Evolutionary conservation across 768 basidiomycete species (phyloP).

Genomic region (Sistotremastrum niveocremeum): DNA sequence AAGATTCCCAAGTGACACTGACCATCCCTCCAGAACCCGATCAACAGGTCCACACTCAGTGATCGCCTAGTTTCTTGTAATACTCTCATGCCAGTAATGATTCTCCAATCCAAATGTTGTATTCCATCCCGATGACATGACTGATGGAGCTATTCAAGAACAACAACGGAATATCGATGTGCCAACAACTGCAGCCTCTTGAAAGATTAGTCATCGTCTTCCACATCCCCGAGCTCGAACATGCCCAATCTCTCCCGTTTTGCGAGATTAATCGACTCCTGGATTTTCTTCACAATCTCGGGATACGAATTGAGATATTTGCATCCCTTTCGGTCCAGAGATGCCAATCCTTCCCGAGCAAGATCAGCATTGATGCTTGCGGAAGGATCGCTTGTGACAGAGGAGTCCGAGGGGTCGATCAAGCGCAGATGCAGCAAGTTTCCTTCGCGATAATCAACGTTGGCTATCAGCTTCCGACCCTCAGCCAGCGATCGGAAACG

Average conservation of each 20-base stretch:
- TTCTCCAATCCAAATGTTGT: too few species aligned
- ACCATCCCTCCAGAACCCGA: too few species aligned
- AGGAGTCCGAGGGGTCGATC: slow-evolving; percentile 75
- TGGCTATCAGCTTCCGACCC: slow-evolving; percentile 94
- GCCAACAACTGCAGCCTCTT: too few species aligned
- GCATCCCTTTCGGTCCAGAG: slow-evolving; percentile 66
- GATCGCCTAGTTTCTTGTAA: too few species aligned
- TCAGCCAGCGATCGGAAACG: slow-evolving; percentile 79
- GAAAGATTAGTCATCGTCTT: slow-evolving; percentile 47
- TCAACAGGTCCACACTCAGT: too few species aligned
- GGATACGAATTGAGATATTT: slow-evolving; percentile 62
- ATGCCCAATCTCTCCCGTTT: slow-evolving; percentile 68
- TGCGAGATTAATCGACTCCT: slow-evolving; percentile 44
- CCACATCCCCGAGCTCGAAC: slow-evolving; percentile 87
- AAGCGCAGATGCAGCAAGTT: slow-evolving; percentile 73
- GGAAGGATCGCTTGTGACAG: slow-evolving; percentile 49
- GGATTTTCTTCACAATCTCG: slow-evolving; percentile 48
- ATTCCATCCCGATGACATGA: too few species aligned
- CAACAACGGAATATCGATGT: too few species aligned
- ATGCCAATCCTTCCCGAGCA: slow-evolving; percentile 74
- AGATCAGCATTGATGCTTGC: slow-evolving; percentile 84
- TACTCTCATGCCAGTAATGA: too few species aligned
- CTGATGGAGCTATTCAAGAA: too few species aligned
- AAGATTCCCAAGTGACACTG: too few species aligned
- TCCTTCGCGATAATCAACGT: slow-evolving; percentile 79